Evolutionary conservation across 2,329 filamentous ascomycete genomes (phyloP).

Genomic region (Elsinoe australis): DNA sequence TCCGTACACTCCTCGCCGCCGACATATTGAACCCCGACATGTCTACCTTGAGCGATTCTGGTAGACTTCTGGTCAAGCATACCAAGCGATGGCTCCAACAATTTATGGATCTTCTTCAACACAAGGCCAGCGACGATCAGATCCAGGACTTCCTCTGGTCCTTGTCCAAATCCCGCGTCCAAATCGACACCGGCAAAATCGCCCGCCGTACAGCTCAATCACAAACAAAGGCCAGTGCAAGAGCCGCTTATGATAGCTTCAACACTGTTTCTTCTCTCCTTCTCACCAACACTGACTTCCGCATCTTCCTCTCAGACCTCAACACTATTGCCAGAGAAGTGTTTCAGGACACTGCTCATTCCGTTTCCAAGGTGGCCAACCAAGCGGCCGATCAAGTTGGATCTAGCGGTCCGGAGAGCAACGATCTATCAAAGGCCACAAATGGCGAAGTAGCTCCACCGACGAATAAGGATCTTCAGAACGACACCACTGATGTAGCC

Average conservation of each 20-base stretch:
- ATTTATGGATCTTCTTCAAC: slow-evolving; percentile 69
- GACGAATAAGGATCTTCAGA: slow-evolving; percentile 54
- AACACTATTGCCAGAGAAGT: slow-evolving; percentile 73
- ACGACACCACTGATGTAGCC: slow-evolving; percentile 38
- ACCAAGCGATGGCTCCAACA: slow-evolving; percentile 66
- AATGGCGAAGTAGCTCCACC: slow-evolving; percentile 42
- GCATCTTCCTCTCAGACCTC: slow-evolving; percentile 74
- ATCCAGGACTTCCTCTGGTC: slow-evolving; percentile 91
- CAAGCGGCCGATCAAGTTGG: slow-evolving; percentile 66
- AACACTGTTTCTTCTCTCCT: slow-evolving; percentile 78
- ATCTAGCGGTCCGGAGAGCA: slow-evolving; percentile 50
- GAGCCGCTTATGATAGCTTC: slow-evolving; percentile 71
- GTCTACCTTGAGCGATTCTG: slow-evolving; percentile 67
- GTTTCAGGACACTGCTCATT: slow-evolving; percentile 76
- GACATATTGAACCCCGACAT: slow-evolving; percentile 71
- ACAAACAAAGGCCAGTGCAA: slow-evolving; percentile 62
- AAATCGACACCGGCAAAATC: slow-evolving; percentile 59
- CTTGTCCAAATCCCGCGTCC: slow-evolving; percentile 63
- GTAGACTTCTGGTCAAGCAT: slow-evolving; percentile 63
- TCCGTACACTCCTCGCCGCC: slow-evolving; percentile 69
- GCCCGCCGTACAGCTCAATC: slow-evolving; percentile 52
- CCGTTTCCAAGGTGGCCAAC: slow-evolving; percentile 66
- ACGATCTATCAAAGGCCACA: slow-evolving; percentile 39
- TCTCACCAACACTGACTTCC: slow-evolving; percentile 83
- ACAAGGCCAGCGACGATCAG: slow-evolving; percentile 79